Conservation (phyloP, 768 basidiomycete genomes). For the Mycena epipterygia region DNA sequence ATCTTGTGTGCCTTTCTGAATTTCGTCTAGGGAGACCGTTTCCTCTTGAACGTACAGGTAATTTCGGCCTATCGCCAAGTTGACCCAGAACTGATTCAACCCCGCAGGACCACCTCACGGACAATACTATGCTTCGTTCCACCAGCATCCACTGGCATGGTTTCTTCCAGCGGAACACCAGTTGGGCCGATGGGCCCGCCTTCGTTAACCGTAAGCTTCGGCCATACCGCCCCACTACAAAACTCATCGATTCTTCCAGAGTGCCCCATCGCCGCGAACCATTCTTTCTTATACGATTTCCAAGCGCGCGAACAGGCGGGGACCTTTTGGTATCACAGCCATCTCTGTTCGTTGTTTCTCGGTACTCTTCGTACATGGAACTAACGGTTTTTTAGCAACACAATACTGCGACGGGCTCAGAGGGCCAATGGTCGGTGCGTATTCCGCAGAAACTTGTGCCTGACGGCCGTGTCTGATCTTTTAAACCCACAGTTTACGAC, state of each 20-base stretch:
- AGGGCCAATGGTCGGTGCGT: constrained; percentile 10
- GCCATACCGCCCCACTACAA: constrained; percentile 44
- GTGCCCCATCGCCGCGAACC: constrained; percentile 59
- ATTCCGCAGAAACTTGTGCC: neutral
- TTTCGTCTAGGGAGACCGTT: too few species aligned
- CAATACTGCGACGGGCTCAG: constrained; percentile 56
- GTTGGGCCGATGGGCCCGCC: constrained; percentile 57
- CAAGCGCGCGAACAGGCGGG: constrained; percentile 35
- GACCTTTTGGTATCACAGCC: constrained; percentile 56
- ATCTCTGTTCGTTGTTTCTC: constrained; percentile 47
- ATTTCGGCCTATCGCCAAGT: constrained; percentile 59
- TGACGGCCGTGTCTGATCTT: neutral
- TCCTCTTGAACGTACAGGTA: constrained; percentile 57
- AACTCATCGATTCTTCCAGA: constrained; percentile 45
- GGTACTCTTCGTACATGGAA: constrained; percentile 51
- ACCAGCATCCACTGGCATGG: too few species aligned
- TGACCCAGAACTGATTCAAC: constrained; percentile 64
- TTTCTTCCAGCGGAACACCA: constrained; percentile 52
- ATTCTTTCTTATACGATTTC: constrained; percentile 34
- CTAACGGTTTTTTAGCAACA: constrained; percentile 41
- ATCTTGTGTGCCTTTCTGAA: too few species aligned
- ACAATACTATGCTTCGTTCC: constrained; percentile 47
- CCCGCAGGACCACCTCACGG: constrained; percentile 59
- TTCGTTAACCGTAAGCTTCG: constrained; percentile 38
- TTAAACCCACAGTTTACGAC: constrained; percentile 52